Evolutionary conservation across 2,329 filamentous ascomycete genomes (phyloP).

Genomic region (Colletotrichum orbiculare): DNA sequence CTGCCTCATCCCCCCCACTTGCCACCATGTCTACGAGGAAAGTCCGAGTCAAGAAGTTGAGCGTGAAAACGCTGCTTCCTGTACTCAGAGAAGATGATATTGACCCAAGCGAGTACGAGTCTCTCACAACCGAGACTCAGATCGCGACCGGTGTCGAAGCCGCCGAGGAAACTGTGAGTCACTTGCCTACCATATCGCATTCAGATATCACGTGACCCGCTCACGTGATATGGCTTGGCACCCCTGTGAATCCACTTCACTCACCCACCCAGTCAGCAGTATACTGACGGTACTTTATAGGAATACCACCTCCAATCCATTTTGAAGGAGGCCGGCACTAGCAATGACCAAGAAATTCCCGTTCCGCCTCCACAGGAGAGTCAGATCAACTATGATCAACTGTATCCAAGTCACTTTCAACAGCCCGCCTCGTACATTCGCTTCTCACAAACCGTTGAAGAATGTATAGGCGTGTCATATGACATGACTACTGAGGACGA

Average conservation of each 20-base stretch:
- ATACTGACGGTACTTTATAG: conserved; percentile 60
- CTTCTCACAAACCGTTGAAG: conserved; percentile 97
- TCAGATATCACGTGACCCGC: conserved; percentile 59
- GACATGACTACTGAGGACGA: conserved; percentile 95
- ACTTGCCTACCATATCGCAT: conserved; percentile 41
- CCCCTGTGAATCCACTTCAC: conserved; percentile 23
- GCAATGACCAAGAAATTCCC: conserved; percentile 71
- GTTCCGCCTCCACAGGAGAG: conserved; percentile 73
- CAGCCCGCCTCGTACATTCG: conserved; percentile 95
- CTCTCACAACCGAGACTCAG: conserved; percentile 83
- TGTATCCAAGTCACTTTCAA: conserved; percentile 83
- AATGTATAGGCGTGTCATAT: conserved; percentile 90
- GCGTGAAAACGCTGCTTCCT: conserved; percentile 86
- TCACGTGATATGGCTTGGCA: conserved; percentile 54
- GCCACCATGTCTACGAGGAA: conserved; percentile 72
- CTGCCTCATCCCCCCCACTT: conserved; percentile 49
- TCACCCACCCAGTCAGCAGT: conserved; percentile 19
- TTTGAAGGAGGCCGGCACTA: conserved; percentile 65
- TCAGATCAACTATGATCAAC: conserved; percentile 83
- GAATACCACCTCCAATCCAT: conserved; percentile 96
- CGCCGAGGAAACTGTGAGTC: conserved; percentile 94
- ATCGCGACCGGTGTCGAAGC: conserved; percentile 98
- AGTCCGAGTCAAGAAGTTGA: conserved; percentile 90
- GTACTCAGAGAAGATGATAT: conserved; percentile 92
- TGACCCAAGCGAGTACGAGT: conserved; percentile 86